A percentile compares a stretch with the other conserved stretches of the same genome.
phyloP scores from a whole-genome alignment of 2,329 filamentous ascomycete species.

The Teratosphaeria viscida region DNA sequence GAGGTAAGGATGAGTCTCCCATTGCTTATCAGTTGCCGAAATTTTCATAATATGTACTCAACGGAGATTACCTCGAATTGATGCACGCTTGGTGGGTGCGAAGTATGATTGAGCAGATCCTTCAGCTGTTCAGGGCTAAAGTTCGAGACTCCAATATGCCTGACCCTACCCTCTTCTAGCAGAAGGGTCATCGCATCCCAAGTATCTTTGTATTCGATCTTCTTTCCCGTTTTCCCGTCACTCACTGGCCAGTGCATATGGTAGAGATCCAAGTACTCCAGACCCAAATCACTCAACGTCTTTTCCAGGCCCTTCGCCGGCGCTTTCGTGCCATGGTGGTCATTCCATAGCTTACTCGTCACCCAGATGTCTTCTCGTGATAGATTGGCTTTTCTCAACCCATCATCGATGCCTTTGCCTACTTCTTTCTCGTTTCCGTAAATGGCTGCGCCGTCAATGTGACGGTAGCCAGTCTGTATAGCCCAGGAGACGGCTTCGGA shows the following conservation, averaged over 20 bases:
- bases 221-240: conserved; percentile 7
- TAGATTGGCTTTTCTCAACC: conserved; percentile 23
- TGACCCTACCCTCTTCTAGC: conserved; percentile 49
- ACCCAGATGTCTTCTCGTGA: conserved; percentile 29
- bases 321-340: conserved; percentile 22
- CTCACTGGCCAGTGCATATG: conserved; percentile 37
- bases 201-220: conserved; percentile 32
- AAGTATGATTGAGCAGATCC: conserved; percentile 45
- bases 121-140: conserved; percentile 47
- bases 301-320: conserved; percentile 25
- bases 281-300: conserved; percentile 29
- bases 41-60: neutral
- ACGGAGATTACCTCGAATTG: conserved; percentile 44
- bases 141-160: conserved; percentile 70
- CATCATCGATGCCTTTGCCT: conserved; percentile 31
- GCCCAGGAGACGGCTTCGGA: conserved; percentile 28
- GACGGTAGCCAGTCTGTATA: conserved; percentile 42
- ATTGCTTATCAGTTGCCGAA: conserved; percentile 5
- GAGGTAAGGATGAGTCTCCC: conserved; percentile 55
- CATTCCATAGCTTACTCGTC: conserved; percentile 31
- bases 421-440: conserved; percentile 37
- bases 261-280: conserved; percentile 35
- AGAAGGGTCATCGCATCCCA: conserved; percentile 59
- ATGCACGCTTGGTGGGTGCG: conserved; percentile 57
- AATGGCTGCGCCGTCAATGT: conserved; percentile 40